Percentiles rank a stretch among this genome's conserved stretches.
Conservation (phyloP, 441 rosid genomes). For the Syzygium syzygioides region DNA sequence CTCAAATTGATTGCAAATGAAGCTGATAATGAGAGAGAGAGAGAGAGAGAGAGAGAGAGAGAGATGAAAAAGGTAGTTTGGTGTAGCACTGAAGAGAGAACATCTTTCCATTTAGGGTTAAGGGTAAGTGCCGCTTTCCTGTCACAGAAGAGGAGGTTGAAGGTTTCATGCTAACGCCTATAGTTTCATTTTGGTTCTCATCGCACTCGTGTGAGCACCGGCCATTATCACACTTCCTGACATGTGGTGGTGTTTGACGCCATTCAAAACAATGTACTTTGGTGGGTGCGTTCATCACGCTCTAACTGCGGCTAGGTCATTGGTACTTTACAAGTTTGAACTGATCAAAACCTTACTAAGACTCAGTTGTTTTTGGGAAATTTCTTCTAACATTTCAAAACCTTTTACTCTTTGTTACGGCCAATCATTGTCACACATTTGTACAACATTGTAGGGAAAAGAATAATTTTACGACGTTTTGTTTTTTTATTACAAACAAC, state of each 20-base stretch:
- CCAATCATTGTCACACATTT: too few species aligned
- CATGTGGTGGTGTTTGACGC: neutral
- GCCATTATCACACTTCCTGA: neutral
- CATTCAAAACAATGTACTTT: neutral
- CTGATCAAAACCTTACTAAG: neutral
- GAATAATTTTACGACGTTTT: too few species aligned
- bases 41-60: fast-evolving
- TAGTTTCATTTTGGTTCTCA: neutral
- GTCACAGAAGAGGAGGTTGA: neutral
- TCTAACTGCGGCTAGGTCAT: neutral
- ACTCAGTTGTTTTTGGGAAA: neutral
- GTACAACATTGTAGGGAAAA: too few species aligned
- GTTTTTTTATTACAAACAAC: too few species aligned
- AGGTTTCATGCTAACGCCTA: neutral
- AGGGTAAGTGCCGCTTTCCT: neutral
- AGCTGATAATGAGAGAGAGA: conserved; percentile 17
- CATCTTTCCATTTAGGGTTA: neutral
- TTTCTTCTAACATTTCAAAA: too few species aligned
- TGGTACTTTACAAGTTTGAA: neutral
- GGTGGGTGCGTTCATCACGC: neutral
- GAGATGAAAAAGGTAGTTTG: neutral
- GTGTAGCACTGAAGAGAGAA: neutral
- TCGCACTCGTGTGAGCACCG: neutral
- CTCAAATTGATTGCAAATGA: conserved; percentile 25
- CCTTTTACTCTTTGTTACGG: too few species aligned